A percentile compares a stretch with the other conserved stretches of the same genome.
Evolutionary conservation across 2,329 filamentous ascomycete genomes (phyloP).

Genomic region (Curvularia eragrostidis): DNA sequence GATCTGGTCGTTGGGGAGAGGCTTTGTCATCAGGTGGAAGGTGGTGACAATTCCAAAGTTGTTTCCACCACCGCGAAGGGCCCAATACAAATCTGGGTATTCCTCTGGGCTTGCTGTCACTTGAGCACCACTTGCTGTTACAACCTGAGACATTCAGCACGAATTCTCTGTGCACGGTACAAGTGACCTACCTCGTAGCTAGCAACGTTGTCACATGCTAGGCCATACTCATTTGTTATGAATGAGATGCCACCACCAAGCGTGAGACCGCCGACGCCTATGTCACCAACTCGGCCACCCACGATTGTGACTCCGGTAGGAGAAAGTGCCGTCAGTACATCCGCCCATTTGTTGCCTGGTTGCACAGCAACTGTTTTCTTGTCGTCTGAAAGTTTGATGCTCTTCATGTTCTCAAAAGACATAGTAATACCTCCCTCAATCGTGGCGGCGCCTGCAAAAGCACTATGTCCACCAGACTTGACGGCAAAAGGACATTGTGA

Average conservation of each 20-base stretch:
- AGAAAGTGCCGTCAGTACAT: conserved; percentile 36
- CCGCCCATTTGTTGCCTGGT: conserved; percentile 44
- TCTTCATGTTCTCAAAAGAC: conserved; percentile 45
- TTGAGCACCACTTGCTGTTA: conserved; percentile 44
- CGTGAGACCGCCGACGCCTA: conserved; percentile 44
- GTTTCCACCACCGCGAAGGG: conserved; percentile 40
- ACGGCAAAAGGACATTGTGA: conserved; percentile 49
- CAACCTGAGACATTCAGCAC: conserved; percentile 24
- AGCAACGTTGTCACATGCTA: conserved; percentile 28
- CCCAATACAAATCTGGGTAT: conserved; percentile 36
- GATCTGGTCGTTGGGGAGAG: conserved; percentile 17
- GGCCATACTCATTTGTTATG: conserved; percentile 25
- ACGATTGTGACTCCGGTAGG: conserved; percentile 28
- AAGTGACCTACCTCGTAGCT: conserved; percentile 20
- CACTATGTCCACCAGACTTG: conserved; percentile 53
- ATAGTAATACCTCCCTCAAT: conserved; percentile 54
- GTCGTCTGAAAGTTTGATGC: conserved; percentile 33
- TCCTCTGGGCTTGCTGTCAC: conserved; percentile 17
- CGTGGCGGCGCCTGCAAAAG: conserved; percentile 49
- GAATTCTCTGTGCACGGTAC: rapidly evolving
- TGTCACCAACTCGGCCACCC: conserved; percentile 39
- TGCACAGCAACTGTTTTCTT: conserved; percentile 36
- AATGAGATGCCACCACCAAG: conserved; percentile 37
- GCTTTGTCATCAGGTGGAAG: conserved; percentile 26
- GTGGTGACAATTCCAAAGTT: conserved; percentile 33